phyloP scores from a whole-genome alignment of 225 moss, liverwort and hornwort genomes.

The Pseudisothecium myosuroides region DNA sequence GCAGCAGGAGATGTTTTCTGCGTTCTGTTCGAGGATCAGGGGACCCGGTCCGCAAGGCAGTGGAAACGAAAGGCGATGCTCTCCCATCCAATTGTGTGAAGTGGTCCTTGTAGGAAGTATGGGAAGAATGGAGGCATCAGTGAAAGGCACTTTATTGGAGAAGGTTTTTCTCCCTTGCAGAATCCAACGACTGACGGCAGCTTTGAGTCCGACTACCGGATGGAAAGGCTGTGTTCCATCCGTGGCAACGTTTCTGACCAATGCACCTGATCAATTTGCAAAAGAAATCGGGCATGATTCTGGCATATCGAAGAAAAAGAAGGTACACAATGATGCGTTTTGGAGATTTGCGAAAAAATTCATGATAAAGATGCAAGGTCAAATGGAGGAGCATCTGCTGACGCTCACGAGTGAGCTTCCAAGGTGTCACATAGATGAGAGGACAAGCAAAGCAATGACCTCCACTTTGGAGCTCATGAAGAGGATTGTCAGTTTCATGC shows the following conservation, averaged over 20 bases:
- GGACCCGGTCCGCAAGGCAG: not conserved
- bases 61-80: not conserved
- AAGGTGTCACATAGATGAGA: not conserved
- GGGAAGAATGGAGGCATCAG: not conserved
- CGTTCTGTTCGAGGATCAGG: not conserved
- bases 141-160: conserved; percentile 18
- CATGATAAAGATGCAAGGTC: not conserved
- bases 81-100: not conserved
- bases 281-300: not conserved
- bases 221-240: conserved; percentile 18
- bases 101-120: conserved; percentile 8
- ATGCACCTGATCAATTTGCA: not conserved
- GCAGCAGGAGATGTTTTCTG: conserved; percentile 2
- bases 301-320: too few relatives aligned
- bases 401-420: conserved; percentile 29
- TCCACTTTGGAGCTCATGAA: not conserved
- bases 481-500: not conserved
- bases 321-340: not conserved
- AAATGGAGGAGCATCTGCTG: not conserved
- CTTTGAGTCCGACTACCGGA: conserved; percentile 21
- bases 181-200: conserved; percentile 26
- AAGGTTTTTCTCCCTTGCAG: conserved; percentile 45
- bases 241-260: conserved; percentile 4
- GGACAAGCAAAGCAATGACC: not conserved
- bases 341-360: conserved; percentile 3